phyloP scores from a whole-genome alignment of 1,284 basidiomycete genomes.

The Ceratobasidium theobromae region DNA sequence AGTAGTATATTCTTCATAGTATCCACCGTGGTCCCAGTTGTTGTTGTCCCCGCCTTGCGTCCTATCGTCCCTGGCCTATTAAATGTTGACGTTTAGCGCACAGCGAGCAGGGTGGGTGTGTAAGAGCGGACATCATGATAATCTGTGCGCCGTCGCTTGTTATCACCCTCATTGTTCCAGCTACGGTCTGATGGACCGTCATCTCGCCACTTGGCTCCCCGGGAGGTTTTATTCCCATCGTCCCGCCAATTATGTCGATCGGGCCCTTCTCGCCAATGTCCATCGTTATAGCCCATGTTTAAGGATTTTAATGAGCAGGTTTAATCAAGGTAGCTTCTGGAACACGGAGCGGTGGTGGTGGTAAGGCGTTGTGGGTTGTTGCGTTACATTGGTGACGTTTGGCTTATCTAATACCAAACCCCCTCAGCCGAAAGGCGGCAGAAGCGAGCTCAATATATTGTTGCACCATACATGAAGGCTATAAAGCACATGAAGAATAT shows the following conservation, averaged over 20 bases:
- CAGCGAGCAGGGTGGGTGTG: slow-evolving; percentile 11
- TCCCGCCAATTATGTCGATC: slow-evolving; percentile 20
- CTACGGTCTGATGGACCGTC: background rate
- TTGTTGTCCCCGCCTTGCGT: slow-evolving; percentile 47
- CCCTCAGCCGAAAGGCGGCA: background rate
- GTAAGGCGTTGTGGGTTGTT: background rate
- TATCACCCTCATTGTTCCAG: slow-evolving; percentile 51
- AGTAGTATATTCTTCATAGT: slow-evolving; percentile 38
- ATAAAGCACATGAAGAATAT: background rate
- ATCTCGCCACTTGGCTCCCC: slow-evolving; percentile 26
- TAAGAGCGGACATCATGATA: slow-evolving; percentile 30
- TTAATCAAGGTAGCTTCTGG: too few species aligned
- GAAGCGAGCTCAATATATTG: background rate
- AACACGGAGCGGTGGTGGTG: background rate
- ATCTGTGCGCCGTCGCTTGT: slow-evolving; percentile 57
- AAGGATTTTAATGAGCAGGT: background rate
- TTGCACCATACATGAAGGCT: too few species aligned
- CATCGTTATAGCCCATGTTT: slow-evolving; percentile 9
- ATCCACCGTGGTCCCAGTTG: slow-evolving; percentile 45
- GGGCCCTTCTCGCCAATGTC: slow-evolving; percentile 7
- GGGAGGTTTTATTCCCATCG: background rate
- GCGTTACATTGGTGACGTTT: background rate
- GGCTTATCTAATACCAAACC: background rate
- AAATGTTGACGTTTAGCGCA: slow-evolving; percentile 28
- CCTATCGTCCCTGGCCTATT: slow-evolving; percentile 33